Evolutionary conservation across 1,139 yeast species (phyloP).

Genomic region (Nakaseomyces sp.): DNA sequence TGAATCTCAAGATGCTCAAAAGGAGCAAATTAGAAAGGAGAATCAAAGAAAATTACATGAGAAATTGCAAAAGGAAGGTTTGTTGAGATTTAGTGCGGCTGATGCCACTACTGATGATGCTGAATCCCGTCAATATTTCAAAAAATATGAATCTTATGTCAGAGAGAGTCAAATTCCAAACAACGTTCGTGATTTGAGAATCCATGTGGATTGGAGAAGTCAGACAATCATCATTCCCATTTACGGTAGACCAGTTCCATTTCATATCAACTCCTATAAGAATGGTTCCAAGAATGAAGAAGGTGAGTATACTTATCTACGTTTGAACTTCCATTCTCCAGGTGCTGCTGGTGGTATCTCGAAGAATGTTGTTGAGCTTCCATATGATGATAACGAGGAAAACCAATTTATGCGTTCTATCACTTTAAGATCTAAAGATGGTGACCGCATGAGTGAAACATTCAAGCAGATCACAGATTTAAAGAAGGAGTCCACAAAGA

Average conservation of each 20-base stretch:
- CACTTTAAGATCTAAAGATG: constrained; percentile 82
- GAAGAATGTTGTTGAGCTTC: constrained; percentile 67
- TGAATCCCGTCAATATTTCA: constrained; percentile 60
- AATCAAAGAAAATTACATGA: constrained; percentile 79
- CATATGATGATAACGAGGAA: constrained; percentile 82
- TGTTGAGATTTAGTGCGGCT: constrained; percentile 64
- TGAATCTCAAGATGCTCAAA: constrained; percentile 58
- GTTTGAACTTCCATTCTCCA: constrained; percentile 90
- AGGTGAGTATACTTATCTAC: constrained; percentile 84
- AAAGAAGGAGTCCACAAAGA: constrained; percentile 83
- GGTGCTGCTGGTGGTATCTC: constrained; percentile 70
- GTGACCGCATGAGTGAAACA: constrained; percentile 85
- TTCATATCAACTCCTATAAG: constrained; percentile 88
- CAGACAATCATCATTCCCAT: constrained; percentile 89
- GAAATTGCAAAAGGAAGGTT: constrained; percentile 77
- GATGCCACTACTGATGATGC: constrained; percentile 63
- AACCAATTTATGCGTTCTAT: constrained; percentile 81
- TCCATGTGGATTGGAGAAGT: constrained; percentile 78
- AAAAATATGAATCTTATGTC: constrained; percentile 87
- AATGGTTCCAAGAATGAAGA: constrained; percentile 94
- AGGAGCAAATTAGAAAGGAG: constrained; percentile 73
- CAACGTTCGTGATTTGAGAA: constrained; percentile 71
- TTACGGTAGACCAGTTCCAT: constrained; percentile 94
- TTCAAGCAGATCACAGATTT: constrained; percentile 85
- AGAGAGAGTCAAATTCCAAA: constrained; percentile 87